Conservation (phyloP, 768 basidiomycete genomes). For the Paxillus rubicundulus region DNA sequence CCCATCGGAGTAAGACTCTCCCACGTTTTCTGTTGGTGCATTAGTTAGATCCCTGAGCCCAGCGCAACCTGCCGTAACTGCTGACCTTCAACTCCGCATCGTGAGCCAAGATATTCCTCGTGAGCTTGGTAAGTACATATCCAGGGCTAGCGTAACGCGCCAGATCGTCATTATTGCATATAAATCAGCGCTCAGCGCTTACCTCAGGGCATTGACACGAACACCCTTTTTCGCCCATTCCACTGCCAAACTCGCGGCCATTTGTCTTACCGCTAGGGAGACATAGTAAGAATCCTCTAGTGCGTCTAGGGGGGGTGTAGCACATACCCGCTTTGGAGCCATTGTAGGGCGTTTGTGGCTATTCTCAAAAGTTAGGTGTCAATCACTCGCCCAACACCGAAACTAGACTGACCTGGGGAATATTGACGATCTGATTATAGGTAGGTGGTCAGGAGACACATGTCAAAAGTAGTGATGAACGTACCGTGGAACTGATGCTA, state of each 20-base stretch:
- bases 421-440: slow-evolving; percentile 71
- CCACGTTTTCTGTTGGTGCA: slow-evolving; percentile 67
- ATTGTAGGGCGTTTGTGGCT: slow-evolving; percentile 94
- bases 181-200: slow-evolving; percentile 14
- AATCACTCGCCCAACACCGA: background rate
- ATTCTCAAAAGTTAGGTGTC: slow-evolving; percentile 3
- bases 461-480: slow-evolving; percentile 21
- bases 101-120: slow-evolving; percentile 74
- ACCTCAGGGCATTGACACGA: slow-evolving; percentile 82
- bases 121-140: slow-evolving; percentile 92
- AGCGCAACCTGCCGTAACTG: background rate
- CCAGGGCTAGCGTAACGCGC: slow-evolving; percentile 59
- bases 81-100: slow-evolving; percentile 73
- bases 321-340: slow-evolving; percentile 83
- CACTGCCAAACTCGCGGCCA: slow-evolving; percentile 89
- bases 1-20: slow-evolving; percentile 84
- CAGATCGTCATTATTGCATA: background rate
- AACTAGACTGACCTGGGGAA: slow-evolving; percentile 63
- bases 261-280: slow-evolving; percentile 80
- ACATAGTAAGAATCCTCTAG: slow-evolving; percentile 6
- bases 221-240: slow-evolving; percentile 94
- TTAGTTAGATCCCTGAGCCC: background rate
- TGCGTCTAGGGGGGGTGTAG: background rate
- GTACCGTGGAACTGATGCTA: slow-evolving; percentile 87
- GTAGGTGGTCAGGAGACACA: slow-evolving; percentile 10